Evolutionary conservation across 2,329 filamentous ascomycete species (phyloP), one percentile per base, ranked within the genome.

Genomic region (Sporothrix pseudoabietina): DNA sequence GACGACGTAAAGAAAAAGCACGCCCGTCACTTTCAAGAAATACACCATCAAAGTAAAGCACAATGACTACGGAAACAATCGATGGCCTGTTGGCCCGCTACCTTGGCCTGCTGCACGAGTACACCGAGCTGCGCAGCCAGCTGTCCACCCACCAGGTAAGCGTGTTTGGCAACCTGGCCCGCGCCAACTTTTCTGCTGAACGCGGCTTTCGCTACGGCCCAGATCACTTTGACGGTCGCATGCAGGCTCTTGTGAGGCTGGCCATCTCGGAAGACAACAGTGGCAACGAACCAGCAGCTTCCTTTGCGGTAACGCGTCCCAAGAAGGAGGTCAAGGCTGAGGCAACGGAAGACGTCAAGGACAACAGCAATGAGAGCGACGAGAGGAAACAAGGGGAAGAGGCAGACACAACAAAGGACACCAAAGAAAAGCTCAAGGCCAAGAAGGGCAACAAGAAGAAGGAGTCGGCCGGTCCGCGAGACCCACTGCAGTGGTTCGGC

Each of bases 171-270:
- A 82, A 84, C 76, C 84, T 94, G 55, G 90, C 92, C n/a, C 87
- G 92, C 73, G 92, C 92, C 75, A 94, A 94, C 82, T 94, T 93
- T 81, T 84, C 87, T 39, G 88, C 88, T n/a, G 85, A 88, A 78
- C 84, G 87, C 14, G 87, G 90, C 44, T 80, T 88, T 75, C 85
- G 88, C 57, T 94, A 91, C 79, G 92, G 91, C 3, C 86, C 84
- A 75, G 90, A 93, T 77, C 87, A 88, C 78, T 95, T 92, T 79
- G 91, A 94, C 80, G 87, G 89, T 76, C 87, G 92, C 65, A 93
- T 93, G 89, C 89, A 89, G 79, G 90, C 91, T 3, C 81, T 80
- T 30, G 82, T 87, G 71, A 80, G 81, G 71, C 77, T 90, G 41
- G 78, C 79, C 72, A 77, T 82, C 44, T 71, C 75, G 7, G 47